Base-by-base conservation (phyloP, 495 filamentous ascomycete species). In the Zalerion maritima region DNA sequence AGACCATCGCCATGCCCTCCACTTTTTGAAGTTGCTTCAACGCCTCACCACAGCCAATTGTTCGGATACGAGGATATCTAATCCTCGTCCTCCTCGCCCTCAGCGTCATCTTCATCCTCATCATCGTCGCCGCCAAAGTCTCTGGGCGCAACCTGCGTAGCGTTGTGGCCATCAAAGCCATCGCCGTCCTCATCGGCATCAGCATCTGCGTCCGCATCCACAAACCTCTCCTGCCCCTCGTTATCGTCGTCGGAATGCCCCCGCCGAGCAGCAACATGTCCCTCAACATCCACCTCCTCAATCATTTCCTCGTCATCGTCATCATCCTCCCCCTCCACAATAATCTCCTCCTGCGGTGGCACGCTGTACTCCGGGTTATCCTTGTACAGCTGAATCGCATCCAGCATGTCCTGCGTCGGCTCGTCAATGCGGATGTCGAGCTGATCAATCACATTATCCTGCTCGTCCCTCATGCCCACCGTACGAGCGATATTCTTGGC, bases 401-500 rank as follows among this genome's bases (percentile, higher is more conserved):
- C 29, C 21, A 43, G 42, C 29, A 58, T 49, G 21, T 53, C 55
- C 9, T 58, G 52, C 14, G 40, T 45, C 2, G 58, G 60, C 15
- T 60, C 58, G 15, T 50, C 46, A n/a, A 65, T 43, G 2, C 36
- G 41, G 21, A 65, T 47, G 22, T 59, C 52, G 16, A 65, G 39
- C 36, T 61, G 58, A 36, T 64, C 61, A 1, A 57, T 39, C 21
- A 52, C 49, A 22, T 43, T 33, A 19, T 60, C 53, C 26, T 61
- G 43, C 11, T 47, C 48, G 3, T 33, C 38, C 16, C 45, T 20
- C 24, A 57, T 43, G 26, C 53, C 55, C 6, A 53, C 51, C 14
- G 45, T 64, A 26, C 57, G 50, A 18, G 59, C 53, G 40, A 71
- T 69, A 37, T 66, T 68, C 50, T 62, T 69, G 31, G 51, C 58